A percentile compares a stretch with the other conserved stretches of the same genome.
These are phyloP conservation scores for Tuber brumale DNA, from an alignment of 495 filamentous ascomycete genomes.

Conservation along the genomic window DNA sequence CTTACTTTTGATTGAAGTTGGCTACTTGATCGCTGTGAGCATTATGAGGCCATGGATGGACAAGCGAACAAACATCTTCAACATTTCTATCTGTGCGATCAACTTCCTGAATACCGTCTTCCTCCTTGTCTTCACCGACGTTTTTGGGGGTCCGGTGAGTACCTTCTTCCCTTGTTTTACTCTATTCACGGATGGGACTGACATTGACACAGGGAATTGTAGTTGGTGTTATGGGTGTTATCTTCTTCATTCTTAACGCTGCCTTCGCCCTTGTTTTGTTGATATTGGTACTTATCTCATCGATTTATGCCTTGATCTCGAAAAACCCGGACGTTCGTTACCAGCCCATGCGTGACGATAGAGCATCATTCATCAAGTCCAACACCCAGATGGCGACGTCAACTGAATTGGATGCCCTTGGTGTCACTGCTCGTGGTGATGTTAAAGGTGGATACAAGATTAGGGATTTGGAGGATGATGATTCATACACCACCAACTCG, in stretches of 20 bases:
- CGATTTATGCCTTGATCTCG: conserved; percentile 71
- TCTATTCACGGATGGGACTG: conserved; percentile 13
- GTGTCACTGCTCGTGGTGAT: conserved; percentile 83
- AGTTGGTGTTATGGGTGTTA: conserved; percentile 85
- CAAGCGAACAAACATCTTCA: conserved; percentile 96
- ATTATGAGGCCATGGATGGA: conserved; percentile 96
- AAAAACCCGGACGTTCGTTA: conserved; percentile 97
- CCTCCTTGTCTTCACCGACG: conserved; percentile 72
- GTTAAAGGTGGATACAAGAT: conserved; percentile 60
- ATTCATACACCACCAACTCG: conserved; percentile 51
- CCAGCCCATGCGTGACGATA: conserved; percentile 93
- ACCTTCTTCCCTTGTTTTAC: not conserved
- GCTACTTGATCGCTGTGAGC: conserved; percentile 66
- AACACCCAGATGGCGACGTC: conserved; percentile 68
- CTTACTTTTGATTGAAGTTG: conserved; percentile 77
- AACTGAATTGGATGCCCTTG: conserved; percentile 87
- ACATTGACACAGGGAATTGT: conserved; percentile 56
- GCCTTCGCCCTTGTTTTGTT: conserved; percentile 78
- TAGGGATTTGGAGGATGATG: conserved; percentile 70
- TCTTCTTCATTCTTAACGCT: conserved; percentile 90
- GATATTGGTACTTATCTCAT: conserved; percentile 79
- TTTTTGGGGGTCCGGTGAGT: conserved; percentile 77
- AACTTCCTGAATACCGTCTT: conserved; percentile 91
- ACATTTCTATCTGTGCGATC: conserved; percentile 81
- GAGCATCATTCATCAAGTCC: conserved; percentile 97